Evolutionary conservation across 2,329 filamentous ascomycete species (phyloP), one percentile per base, ranked within the genome.

Genomic region (Plectosphaerella sp.): DNA sequence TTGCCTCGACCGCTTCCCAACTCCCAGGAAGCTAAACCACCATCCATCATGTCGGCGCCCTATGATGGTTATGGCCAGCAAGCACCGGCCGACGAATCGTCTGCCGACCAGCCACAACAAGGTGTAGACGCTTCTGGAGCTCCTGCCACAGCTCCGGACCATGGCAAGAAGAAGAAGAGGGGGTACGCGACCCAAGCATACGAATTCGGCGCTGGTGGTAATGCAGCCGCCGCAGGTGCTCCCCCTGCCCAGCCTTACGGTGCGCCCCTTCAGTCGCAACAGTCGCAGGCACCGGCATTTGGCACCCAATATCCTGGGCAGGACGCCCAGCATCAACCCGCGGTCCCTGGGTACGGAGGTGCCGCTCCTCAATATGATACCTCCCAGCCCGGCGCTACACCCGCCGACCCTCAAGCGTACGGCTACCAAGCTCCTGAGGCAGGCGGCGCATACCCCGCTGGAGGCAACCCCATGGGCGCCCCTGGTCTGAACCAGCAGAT

Each of bases 121-220:
- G 66, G 55, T 36, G 72, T 70, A 60, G 73, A 72, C 51, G 58
- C 68, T 46, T 64, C 62, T 45, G 52, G 52, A 52, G 52, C 50
- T 47, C 24, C 54, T 25, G 64, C 61, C 52, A 22, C 22, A 22
- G 65, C 58, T 43, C 63, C 71, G 28, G 76, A 77, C 43, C 74
- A 75, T 46, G 78, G 74, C 57, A 86, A 82, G 70, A 91, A 91
- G 77, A 97, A 96, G 83, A 96, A 96, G 82, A 83, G 91, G 77
- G 87, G 89, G 52, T 97, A 97, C 75, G 94, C 94, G 51, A 90
- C 90, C 52, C 89, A 95, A 70, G 93, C 93, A 45, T 99, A 96
- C 71, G 93, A 96, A 54, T 94, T 97, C 62, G 91, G 89, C 48
- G 81, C 83, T 48, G 94, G 93, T 62, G 89, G 89, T 65, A 97